A percentile compares a stretch with the other conserved stretches of the same genome.
phyloP scores from a whole-genome alignment of 306 rosid genomes.

The Sicyos baderoa region DNA sequence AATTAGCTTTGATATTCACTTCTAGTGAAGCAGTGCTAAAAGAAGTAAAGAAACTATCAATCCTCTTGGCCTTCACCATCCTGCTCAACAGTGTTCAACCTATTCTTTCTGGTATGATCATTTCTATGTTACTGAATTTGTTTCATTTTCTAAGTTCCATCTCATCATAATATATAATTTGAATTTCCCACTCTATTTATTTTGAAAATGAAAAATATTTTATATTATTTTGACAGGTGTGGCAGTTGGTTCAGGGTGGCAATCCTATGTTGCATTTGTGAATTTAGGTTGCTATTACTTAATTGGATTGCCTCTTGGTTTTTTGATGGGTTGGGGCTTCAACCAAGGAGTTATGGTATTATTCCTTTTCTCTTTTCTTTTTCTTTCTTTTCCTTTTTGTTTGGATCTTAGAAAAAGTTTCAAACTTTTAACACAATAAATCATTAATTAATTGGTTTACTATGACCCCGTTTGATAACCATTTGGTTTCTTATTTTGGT shows the following conservation, averaged over 20 bases:
- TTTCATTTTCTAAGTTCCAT: too few species aligned
- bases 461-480: too few species aligned
- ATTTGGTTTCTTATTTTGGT: too few species aligned
- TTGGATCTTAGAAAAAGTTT: not conserved
- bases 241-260: constrained; percentile 94
- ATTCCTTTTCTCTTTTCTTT: not conserved
- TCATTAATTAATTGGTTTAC: too few species aligned
- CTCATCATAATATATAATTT: too few species aligned
- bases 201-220: too few species aligned
- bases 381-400: too few species aligned
- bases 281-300: constrained; percentile 75
- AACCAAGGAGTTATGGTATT: constrained; percentile 64
- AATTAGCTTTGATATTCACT: constrained; percentile 49
- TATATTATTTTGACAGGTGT: constrained; percentile 36
- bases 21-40: constrained; percentile 44
- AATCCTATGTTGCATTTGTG: constrained; percentile 71
- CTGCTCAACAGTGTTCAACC: constrained; percentile 76
- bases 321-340: constrained; percentile 60
- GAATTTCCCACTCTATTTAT: too few species aligned
- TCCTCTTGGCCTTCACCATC: constrained; percentile 61
- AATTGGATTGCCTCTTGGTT: constrained; percentile 67
- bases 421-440: too few species aligned
- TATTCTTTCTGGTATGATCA: constrained; percentile 59
- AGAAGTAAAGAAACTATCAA: constrained; percentile 43
- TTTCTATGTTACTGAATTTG: not conserved